phyloP scores from a whole-genome alignment of 23 red algal species.

The Gracilariopsis chorda region DNA sequence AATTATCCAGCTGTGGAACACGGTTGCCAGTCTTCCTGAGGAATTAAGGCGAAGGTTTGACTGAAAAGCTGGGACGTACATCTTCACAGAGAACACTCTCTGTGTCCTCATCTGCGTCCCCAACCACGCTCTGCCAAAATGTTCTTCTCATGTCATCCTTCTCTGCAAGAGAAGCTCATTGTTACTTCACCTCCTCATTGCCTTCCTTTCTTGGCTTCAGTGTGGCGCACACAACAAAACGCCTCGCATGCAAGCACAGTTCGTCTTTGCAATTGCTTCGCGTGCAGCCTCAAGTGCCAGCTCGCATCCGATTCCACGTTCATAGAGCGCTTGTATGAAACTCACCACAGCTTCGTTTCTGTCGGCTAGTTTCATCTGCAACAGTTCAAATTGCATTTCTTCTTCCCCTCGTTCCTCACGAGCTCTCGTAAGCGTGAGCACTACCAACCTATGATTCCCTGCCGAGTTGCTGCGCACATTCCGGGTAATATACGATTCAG shows the following conservation, averaged over 20 bases:
- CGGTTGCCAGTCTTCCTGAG: no score
- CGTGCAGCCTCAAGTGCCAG: no score
- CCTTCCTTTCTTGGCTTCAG: neutral
- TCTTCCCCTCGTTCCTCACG: no score
- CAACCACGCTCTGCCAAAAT: neutral
- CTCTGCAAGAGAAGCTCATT: neutral
- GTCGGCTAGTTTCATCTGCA: no score
- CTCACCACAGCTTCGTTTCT: no score
- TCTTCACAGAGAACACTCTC: constrained; percentile 16
- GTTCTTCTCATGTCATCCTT: neutral
- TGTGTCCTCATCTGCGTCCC: no score
- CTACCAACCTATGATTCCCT: constrained; percentile 57
- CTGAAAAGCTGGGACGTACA: constrained; percentile 33
- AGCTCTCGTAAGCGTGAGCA: no score
- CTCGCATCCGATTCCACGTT: no score
- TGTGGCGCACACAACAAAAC: neutral
- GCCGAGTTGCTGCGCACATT: constrained; percentile 85
- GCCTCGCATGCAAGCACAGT: neutral
- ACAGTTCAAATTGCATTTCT: no score
- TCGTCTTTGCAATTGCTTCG: no score
- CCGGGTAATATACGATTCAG: neutral
- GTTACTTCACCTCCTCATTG: constrained; percentile 11
- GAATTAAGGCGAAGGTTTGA: neutral
- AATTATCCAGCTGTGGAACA: no score
- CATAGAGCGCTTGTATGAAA: no score